phyloP scores from a whole-genome alignment of 1,284 basidiomycete genomes.

The Cystobasidiaceae sp. region DNA sequence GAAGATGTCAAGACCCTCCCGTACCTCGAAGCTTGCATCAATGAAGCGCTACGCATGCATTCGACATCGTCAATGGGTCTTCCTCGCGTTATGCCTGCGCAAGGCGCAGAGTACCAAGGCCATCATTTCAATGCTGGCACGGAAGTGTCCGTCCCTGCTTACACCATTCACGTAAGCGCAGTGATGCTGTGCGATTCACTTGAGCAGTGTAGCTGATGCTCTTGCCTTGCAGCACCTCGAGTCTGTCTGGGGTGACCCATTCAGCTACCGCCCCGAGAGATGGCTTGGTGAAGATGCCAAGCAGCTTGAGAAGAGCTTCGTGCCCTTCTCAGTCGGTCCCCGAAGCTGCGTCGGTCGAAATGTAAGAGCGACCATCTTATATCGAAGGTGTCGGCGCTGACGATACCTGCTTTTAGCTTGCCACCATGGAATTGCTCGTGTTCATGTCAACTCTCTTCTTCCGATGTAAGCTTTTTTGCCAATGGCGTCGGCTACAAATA shows the following conservation, averaged over 20 bases:
- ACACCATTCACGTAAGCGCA: background rate
- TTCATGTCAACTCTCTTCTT: conserved; percentile 67
- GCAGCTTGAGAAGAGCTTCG: conserved; percentile 63
- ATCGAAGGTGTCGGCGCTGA: background rate
- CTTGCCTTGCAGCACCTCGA: conserved; percentile 52
- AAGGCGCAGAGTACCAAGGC: conserved; percentile 56
- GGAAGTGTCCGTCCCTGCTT: conserved; percentile 45
- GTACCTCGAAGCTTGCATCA: conserved; percentile 68
- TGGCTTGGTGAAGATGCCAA: conserved; percentile 70
- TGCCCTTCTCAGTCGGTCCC: conserved; percentile 55
- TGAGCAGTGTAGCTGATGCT: background rate
- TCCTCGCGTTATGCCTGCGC: conserved; percentile 61
- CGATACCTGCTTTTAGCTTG: conserved; percentile 54
- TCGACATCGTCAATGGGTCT: conserved; percentile 70
- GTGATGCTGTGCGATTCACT: background rate
- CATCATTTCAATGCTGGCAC: conserved; percentile 66
- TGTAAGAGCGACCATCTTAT: background rate
- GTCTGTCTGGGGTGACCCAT: conserved; percentile 66
- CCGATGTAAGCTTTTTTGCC: conserved; percentile 50
- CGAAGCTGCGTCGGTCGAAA: conserved; percentile 43
- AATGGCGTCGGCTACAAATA: too few species aligned
- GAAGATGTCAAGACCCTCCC: conserved; percentile 59
- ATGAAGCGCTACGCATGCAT: conserved; percentile 73
- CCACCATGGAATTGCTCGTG: conserved; percentile 64
- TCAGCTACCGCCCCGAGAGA: conserved; percentile 56